A percentile compares a stretch with the other conserved stretches of the same genome.
phyloP scores from a whole-genome alignment of 2,329 filamentous ascomycete species.

The Rugonectria rugulosa region DNA sequence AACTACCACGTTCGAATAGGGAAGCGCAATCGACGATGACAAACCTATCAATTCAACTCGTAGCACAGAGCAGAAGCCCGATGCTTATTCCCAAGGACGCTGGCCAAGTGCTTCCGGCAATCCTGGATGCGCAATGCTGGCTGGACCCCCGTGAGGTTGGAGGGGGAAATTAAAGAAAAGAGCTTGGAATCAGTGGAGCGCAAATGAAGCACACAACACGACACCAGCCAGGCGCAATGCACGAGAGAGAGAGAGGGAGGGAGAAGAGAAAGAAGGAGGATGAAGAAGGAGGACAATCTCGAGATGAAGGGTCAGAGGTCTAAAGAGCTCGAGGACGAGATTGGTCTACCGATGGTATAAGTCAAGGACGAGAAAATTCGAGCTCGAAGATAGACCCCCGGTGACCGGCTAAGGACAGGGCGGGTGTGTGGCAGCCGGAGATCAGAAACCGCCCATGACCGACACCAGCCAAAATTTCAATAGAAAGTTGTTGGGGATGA shows the following conservation, averaged over 20 bases:
- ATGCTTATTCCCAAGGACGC: constrained; percentile 40
- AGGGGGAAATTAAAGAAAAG: constrained; percentile 39
- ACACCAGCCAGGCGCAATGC: constrained; percentile 39
- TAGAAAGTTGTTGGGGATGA: constrained; percentile 52
- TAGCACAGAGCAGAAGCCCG: constrained; percentile 32
- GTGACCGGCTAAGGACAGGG: constrained; percentile 31
- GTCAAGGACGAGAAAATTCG: constrained; percentile 39
- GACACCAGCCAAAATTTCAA: constrained; percentile 45
- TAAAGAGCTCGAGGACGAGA: constrained; percentile 33
- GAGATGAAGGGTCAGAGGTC: constrained; percentile 36
- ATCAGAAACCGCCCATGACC: constrained; percentile 37
- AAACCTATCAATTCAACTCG: constrained; percentile 45
- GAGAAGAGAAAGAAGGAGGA: constrained; percentile 37
- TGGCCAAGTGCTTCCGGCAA: constrained; percentile 32
- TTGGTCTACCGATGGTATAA: constrained; percentile 41
- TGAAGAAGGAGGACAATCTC: constrained; percentile 41
- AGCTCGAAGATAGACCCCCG: constrained; percentile 30
- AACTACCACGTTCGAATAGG: constrained; percentile 3
- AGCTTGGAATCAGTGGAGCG: constrained; percentile 37
- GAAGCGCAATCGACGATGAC: constrained; percentile 18
- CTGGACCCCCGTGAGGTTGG: constrained; percentile 39
- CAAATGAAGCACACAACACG: constrained; percentile 35
- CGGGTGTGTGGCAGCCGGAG: constrained; percentile 32
- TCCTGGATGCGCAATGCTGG: constrained; percentile 39
- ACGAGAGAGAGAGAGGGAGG: constrained; percentile 28